A percentile compares a stretch with the other conserved stretches of the same genome.
These are phyloP conservation scores for Gastroboletus turbinatus DNA, from an alignment of 1,284 basidiomycete species.

Conservation along the genomic window DNA sequence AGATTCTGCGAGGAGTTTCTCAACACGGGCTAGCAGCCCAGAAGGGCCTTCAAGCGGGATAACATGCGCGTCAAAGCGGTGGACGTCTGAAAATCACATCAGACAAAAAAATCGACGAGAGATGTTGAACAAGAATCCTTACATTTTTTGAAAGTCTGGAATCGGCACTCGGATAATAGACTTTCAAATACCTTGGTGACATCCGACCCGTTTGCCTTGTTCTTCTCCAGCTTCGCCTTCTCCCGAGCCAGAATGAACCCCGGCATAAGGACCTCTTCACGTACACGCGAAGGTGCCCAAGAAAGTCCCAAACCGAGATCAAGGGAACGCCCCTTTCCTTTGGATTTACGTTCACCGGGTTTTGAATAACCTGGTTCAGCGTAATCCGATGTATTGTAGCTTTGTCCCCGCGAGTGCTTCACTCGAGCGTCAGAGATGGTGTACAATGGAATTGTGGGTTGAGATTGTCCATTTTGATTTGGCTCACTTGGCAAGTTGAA, in stretches of 20 bases:
- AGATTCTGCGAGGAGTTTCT: conserved; percentile 53
- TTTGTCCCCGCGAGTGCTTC: conserved; percentile 28
- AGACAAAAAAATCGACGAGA: conserved; percentile 9
- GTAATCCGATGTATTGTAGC: conserved; percentile 14
- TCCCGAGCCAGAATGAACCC: conserved; percentile 38
- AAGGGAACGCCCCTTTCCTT: conserved; percentile 61
- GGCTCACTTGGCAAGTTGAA: conserved; percentile 21
- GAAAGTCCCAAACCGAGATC: conserved; percentile 61
- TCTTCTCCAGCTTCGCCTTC: conserved; percentile 33
- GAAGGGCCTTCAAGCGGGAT: conserved; percentile 72
- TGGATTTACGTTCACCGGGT: conserved; percentile 27
- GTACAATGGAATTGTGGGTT: conserved; percentile 8
- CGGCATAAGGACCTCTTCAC: conserved; percentile 59
- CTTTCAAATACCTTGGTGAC: conserved; percentile 63
- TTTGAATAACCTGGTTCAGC: conserved; percentile 4
- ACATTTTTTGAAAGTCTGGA: conserved; percentile 70
- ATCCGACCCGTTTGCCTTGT: conserved; percentile 45
- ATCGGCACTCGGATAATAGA: conserved; percentile 60
- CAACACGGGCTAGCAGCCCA: conserved; percentile 62
- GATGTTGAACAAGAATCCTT: conserved; percentile 29
- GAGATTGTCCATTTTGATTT: conserved; percentile 10
- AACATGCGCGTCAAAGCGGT: conserved; percentile 68
- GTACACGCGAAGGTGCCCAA: conserved; percentile 66
- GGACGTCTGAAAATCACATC: conserved; percentile 45
- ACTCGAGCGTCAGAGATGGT: conserved; percentile 10